Conservation (phyloP, 1,139 yeast species). For the Kodamaea alishanica region DNA sequence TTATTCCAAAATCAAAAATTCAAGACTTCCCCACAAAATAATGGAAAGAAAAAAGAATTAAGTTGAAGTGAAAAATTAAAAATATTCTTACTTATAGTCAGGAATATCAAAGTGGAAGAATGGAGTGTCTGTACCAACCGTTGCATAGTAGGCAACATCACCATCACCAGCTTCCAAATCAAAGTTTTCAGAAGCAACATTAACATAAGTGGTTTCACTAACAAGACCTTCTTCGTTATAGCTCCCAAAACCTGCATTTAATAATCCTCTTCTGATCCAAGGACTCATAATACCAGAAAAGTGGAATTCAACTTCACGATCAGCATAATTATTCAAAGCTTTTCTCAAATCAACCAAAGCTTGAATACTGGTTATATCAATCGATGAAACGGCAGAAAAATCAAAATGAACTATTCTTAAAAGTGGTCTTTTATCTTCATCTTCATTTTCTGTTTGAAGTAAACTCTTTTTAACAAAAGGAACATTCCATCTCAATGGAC, state of each 20-base stretch:
- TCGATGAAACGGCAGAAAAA: conserved; percentile 68
- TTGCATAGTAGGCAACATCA: conserved; percentile 45
- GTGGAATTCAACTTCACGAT: conserved; percentile 83
- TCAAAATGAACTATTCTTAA: conserved; percentile 75
- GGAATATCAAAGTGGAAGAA: conserved; percentile 89
- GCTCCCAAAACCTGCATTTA: conserved; percentile 78
- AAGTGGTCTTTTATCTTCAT: conserved; percentile 56
- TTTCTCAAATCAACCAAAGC: conserved; percentile 72
- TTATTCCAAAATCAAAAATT: not conserved
- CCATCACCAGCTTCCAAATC: conserved; percentile 32
- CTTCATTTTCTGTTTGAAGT: conserved; percentile 15
- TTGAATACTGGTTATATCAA: conserved; percentile 80
- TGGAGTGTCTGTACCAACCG: conserved; percentile 72
- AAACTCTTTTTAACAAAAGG: conserved; percentile 27
- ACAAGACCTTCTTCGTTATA: conserved; percentile 42
- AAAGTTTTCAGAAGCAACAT: conserved; percentile 29
- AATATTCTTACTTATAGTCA: conserved; percentile 37
- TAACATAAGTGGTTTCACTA: conserved; percentile 40
- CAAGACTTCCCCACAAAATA: not conserved
- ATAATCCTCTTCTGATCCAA: conserved; percentile 78
- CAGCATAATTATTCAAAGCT: conserved; percentile 70
- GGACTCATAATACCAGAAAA: conserved; percentile 82
- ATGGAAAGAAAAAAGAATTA: not conserved
- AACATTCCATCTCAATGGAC: conserved; percentile 49
- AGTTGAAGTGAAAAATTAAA: not conserved